Conservation (phyloP, 257 asterid genomes). For the Scutellaria barbata region DNA sequence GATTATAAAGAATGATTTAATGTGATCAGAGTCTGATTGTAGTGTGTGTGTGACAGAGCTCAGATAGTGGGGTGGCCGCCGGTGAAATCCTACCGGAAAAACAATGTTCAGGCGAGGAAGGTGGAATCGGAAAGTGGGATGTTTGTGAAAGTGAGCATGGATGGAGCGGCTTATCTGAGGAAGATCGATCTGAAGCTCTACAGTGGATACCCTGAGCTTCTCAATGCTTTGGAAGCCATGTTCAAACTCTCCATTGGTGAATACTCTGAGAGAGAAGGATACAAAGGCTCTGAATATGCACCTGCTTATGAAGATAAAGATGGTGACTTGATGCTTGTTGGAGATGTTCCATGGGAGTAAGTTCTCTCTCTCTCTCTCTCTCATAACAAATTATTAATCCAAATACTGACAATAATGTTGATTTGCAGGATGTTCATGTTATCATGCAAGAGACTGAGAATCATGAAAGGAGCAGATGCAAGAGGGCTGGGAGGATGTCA, state of each 20-base stretch:
- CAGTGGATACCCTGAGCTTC: constrained; percentile 58
- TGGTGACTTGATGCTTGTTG: constrained; percentile 92
- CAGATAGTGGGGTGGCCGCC: constrained; percentile 79
- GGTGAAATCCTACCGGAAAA: constrained; percentile 64
- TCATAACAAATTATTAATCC: no score
- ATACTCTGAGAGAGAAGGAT: constrained; percentile 88
- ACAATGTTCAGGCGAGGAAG: constrained; percentile 41
- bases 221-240: constrained; percentile 70
- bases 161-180: constrained; percentile 85
- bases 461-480: constrained; percentile 81
- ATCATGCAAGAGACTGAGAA: constrained; percentile 79
- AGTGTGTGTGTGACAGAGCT: constrained; percentile 42
- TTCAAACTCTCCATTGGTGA: constrained; percentile 84
- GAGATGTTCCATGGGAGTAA: constrained; percentile 93
- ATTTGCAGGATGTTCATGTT: constrained; percentile 73
- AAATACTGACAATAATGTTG: no score
- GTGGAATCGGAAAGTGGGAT: constrained; percentile 49
- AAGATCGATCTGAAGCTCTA: constrained; percentile 74
- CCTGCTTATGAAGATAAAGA: constrained; percentile 96
- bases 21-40: not conserved
- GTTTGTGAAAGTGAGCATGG: constrained; percentile 89
- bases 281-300: constrained; percentile 83
- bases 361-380: constrained; percentile 22
- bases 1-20: not conserved
- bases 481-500: constrained; percentile 66